Base-by-base conservation (phyloP, 805 yeast species). In the Pichia sporocuriosa region DNA sequence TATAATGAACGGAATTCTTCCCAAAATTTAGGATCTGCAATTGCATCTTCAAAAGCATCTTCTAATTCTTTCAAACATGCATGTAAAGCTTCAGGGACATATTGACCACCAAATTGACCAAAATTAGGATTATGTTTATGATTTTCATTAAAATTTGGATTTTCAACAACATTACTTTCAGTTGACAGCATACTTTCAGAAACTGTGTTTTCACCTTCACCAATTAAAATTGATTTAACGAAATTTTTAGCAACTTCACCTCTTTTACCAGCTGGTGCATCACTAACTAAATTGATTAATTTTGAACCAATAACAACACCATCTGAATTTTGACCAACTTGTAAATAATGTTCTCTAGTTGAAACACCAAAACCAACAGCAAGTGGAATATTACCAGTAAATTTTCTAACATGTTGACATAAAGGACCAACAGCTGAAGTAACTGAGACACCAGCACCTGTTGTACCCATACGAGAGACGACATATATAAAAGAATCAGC, bases 351-450 rank as follows among this genome's bases (percentile, higher is more conserved):
- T 48, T 88, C 95, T 65, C 96, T 79, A 11, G 95, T 90, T 32
- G 93, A 79, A 42, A 93, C 94, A 63, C 99, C 99, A 54, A 93
- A 93, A 1, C 99, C 99, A 35, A 93, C 96, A 21, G 97, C 97
- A 47, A 89, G 61, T 27, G 96, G 95, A 31, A 75, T 81, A 39
- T 79, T 81, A 19, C 79, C 79, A n/a, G 94, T 73, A 55, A 75
- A 72, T 46, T 75, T 70, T 60, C 95, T 77, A 15, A 93, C 95
- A 51, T 87, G 78, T 23, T 69, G 68, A 52, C 93, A 78, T 48
- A 93, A 72, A 32, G 69, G 76, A 21, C 78, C 75, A 42, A 90
- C 75, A 48, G 80, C 81, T 6, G 67, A 55, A 35, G 78, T 71
- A 32, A 94, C 77, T 19, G 72, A 67, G 16, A 81, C 74, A 19